Evolutionary conservation across 2,329 filamentous ascomycete genomes (phyloP), one percentile per base, ranked within the genome.

Genomic region (Aspergillaceae sp.): DNA sequence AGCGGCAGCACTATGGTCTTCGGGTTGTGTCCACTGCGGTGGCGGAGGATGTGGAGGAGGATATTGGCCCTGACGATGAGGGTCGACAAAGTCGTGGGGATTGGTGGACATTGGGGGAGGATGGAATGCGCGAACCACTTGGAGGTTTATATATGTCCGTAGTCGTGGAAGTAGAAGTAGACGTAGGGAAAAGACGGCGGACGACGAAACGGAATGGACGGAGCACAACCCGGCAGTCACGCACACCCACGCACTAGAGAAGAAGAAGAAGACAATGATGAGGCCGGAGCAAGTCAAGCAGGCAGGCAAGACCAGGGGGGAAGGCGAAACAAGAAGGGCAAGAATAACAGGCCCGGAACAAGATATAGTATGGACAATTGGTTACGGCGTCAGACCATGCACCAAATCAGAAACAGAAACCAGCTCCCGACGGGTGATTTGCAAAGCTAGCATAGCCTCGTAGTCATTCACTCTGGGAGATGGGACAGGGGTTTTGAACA

Each of bases 61-160:
- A 65, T 72, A 70, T 58, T 71, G 70, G 59, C 67, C 68, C 61
- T 64, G 68, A 50, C 68, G 68, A 59, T 63, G 64, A 49, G 68
- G 64, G 59, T 73, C 71, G 60, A 56, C 52, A 51, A 49, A 58
- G 51, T 64, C 60, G 59, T 64, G 59, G 51, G 67, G 63, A 55
- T 71, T 69, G 62, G 56, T 62, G 59, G 66, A 68, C 66, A 69
- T 69, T 68, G 57, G 63, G 36, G 36, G 19, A 38, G 36, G 7
- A 38, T 7, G 34, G 26, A 9, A 26, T 26, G 36, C 36, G 36
- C 36, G 36, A 38, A 38, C 36, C n/a, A 8, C 36, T 19, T n/a
- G 2, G 36, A 38, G 26, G 3, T 38, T 19, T 26, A 38, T 26
- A 9, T 26, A 19, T 19, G 19, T 19, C 19, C 19, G 19, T 19